Evolutionary conservation across 208 protist genomes (phyloP).

Genomic region (Crithidia sp.): DNA sequence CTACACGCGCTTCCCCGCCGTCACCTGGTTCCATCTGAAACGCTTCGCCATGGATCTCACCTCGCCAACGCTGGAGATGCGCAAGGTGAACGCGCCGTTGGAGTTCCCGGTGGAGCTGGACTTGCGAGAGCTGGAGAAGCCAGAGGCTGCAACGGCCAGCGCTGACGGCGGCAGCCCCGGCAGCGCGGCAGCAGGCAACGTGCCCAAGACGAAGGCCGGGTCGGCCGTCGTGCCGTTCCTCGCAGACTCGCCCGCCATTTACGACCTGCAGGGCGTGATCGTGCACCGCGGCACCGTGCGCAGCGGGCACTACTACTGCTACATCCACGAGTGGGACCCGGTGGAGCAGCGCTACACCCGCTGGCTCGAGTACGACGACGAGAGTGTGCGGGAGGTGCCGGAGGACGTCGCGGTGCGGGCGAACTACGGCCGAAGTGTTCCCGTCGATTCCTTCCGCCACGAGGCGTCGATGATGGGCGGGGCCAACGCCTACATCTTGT

Average conservation of each 20-base stretch:
- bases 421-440: conserved; percentile 63
- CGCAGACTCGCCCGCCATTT: conserved; percentile 70
- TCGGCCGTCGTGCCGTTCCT: conserved; percentile 40
- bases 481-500: conserved; percentile 82
- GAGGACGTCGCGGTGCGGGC: conserved; percentile 64
- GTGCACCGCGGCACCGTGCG: conserved; percentile 88
- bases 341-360: conserved; percentile 52
- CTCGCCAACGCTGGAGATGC: conserved; percentile 81
- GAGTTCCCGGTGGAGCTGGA: conserved; percentile 81
- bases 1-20: conserved; percentile 82
- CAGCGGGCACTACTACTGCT: conserved; percentile 92
- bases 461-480: conserved; percentile 22
- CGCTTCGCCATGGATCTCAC: conserved; percentile 91
- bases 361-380: conserved; percentile 91
- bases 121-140: conserved; percentile 61
- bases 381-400: conserved; percentile 60
- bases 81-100: conserved; percentile 79
- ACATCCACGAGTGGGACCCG: conserved; percentile 82
- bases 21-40: conserved; percentile 92
- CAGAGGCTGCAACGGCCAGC: conserved; percentile 12
- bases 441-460: conserved; percentile 26
- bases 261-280: conserved; percentile 88
- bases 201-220: conserved; percentile 3
- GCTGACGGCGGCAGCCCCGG: background rate
- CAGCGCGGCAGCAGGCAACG: background rate